phyloP scores from a whole-genome alignment of 768 basidiomycete genomes.

The Mycena epipterygia region DNA sequence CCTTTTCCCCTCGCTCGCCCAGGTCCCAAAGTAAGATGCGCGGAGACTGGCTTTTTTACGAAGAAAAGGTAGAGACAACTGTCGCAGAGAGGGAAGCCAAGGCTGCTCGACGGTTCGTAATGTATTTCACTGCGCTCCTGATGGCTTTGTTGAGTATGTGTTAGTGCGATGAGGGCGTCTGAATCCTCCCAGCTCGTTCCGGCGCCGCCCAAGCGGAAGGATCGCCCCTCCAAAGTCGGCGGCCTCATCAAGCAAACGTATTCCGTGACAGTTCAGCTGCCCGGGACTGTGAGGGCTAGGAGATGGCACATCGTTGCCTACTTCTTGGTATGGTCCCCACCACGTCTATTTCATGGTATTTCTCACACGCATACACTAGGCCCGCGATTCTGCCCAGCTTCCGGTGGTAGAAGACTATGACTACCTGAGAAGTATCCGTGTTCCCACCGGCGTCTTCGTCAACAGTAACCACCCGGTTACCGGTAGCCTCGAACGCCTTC shows the following conservation, averaged over 20 bases:
- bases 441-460: slow-evolving; percentile 64
- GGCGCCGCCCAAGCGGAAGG: slow-evolving; percentile 65
- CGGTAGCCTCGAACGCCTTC: slow-evolving; percentile 2
- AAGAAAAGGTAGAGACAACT: slow-evolving; percentile 72
- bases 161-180: slow-evolving; percentile 61
- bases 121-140: not conserved
- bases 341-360: not conserved
- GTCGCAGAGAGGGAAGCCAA: slow-evolving; percentile 72
- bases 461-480: slow-evolving; percentile 50
- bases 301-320: slow-evolving; percentile 79
- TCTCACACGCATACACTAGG: slow-evolving; percentile 8
- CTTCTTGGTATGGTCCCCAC: slow-evolving; percentile 57
- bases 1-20: not conserved
- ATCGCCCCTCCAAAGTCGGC: slow-evolving; percentile 69
- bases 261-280: slow-evolving; percentile 67
- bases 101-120: slow-evolving; percentile 66
- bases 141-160: not conserved
- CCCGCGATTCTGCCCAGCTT: slow-evolving; percentile 57
- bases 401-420: slow-evolving; percentile 69
- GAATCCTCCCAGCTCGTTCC: slow-evolving; percentile 60
- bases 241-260: slow-evolving; percentile 78
- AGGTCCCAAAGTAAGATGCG: slow-evolving; percentile 80
- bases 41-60: slow-evolving; percentile 74
- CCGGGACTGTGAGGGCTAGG: slow-evolving; percentile 55
- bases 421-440: slow-evolving; percentile 59